A percentile compares a stretch with the other conserved stretches of the same genome.
Evolutionary conservation across 768 basidiomycete species (phyloP).

Genomic region (Leccinum longicurvipes): DNA sequence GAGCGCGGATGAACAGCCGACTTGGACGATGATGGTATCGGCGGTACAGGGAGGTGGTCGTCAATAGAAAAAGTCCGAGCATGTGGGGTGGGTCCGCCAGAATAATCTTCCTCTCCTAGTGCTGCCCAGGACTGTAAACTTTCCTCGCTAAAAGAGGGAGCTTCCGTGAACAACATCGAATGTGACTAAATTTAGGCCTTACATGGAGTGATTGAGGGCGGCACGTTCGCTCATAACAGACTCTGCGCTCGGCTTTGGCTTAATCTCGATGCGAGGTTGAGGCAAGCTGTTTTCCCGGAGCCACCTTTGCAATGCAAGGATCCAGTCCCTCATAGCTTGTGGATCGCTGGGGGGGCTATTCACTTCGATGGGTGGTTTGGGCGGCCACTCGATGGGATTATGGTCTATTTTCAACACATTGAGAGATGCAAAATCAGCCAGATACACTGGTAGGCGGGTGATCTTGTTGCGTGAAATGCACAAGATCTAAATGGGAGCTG

Average conservation of each 20-base stretch:
- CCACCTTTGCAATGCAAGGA: slow-evolving; percentile 71
- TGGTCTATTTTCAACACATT: slow-evolving; percentile 82
- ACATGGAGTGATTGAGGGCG: slow-evolving; percentile 34
- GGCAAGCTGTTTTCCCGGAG: slow-evolving; percentile 49
- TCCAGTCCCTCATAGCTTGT: slow-evolving; percentile 67
- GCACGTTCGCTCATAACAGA: slow-evolving; percentile 45
- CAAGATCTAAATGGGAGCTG: slow-evolving; percentile 57
- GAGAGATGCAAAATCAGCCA: slow-evolving; percentile 68
- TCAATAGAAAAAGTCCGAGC: slow-evolving; percentile 60
- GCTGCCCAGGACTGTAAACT: slow-evolving; percentile 43
- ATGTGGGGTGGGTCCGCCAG: slow-evolving; percentile 45
- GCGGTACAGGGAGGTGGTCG: slow-evolving; percentile 49
- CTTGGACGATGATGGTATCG: slow-evolving; percentile 23
- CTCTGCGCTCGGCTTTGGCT: slow-evolving; percentile 42
- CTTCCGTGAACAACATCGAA: slow-evolving; percentile 2
- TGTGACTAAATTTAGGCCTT: slow-evolving; percentile 7
- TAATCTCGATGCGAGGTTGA: slow-evolving; percentile 31
- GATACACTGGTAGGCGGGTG: slow-evolving; percentile 71
- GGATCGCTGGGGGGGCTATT: slow-evolving; percentile 41
- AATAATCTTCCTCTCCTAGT: slow-evolving; percentile 37
- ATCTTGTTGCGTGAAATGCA: slow-evolving; percentile 86
- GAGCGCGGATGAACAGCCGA: slow-evolving; percentile 23
- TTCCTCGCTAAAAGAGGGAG: slow-evolving; percentile 33
- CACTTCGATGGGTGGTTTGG: slow-evolving; percentile 50
- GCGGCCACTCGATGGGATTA: slow-evolving; percentile 95